phyloP scores from a whole-genome alignment of 805 yeast species.

The Alloascoidea africana region DNA sequence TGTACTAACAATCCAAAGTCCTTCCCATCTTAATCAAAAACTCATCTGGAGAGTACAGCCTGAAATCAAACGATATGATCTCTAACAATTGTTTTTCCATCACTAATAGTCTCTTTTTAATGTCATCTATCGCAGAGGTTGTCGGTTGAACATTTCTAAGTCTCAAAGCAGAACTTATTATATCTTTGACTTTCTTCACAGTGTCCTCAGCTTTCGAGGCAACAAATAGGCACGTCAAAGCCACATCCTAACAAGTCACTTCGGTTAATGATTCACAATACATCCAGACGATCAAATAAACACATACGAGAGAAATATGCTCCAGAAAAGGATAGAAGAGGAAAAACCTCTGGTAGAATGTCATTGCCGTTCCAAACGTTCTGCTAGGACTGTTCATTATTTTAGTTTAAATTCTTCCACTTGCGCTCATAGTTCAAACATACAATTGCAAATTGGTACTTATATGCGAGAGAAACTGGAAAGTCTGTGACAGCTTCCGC shows the following conservation, averaged over 20 bases:
- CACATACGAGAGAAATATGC: not conserved
- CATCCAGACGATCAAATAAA: not conserved
- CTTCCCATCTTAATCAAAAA: constrained; percentile 47
- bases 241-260: constrained; percentile 28
- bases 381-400: constrained; percentile 32
- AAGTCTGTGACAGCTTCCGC: constrained; percentile 36
- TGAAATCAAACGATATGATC: constrained; percentile 65
- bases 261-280: constrained; percentile 10
- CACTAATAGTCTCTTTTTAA: constrained; percentile 37
- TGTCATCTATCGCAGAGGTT: constrained; percentile 31
- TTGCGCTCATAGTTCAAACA: no score
- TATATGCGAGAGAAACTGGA: constrained; percentile 37
- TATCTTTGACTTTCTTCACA: constrained; percentile 55
- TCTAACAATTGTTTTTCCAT: constrained; percentile 66
- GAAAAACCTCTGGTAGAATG: constrained; percentile 56
- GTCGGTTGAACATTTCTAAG: constrained; percentile 12
- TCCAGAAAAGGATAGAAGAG: constrained; percentile 38
- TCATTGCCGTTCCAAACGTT: constrained; percentile 55
- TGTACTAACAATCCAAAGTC: constrained; percentile 15
- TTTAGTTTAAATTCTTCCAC: constrained; percentile 9
- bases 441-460: constrained; percentile 35
- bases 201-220: constrained; percentile 77
- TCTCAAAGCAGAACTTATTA: constrained; percentile 33
- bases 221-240: constrained; percentile 49
- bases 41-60: constrained; percentile 53